Evolutionary conservation across 352 stramenopile genomes (phyloP), one percentile per base, ranked within the genome.

Genomic region (Phytophthora sansomeana): DNA sequence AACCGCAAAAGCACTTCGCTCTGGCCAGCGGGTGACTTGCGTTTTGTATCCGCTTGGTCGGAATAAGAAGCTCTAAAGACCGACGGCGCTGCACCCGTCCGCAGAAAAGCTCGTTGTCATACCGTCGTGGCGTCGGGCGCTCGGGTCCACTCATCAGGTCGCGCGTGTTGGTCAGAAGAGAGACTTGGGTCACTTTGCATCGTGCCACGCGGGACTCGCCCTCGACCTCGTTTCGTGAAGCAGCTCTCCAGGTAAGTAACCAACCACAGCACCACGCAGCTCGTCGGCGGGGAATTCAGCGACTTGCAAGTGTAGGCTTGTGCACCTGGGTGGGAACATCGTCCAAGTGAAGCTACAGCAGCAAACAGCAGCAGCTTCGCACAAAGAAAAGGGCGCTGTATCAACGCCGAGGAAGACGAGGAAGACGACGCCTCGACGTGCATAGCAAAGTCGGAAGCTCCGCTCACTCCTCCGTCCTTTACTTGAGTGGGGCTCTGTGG

Each of bases 351-450:
- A 36, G 52, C 17, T 50, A 21, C 26, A n/a, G n/a, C 39, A 46
- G 39, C 39, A 24, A n/a, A 28, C 21, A 24, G 21, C 21, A 24
- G 21, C 21, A 24, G 21, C 19, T 41, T 35, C 44, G 42, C 41
- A 48, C 63, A 58, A 64, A 73, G 58, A 68, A 69, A 59, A 69
- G 50, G 36, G 44, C 29, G 53, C 24, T 30, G 54, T 2, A 19
- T 47, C n/a, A 19, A 24, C 21, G 21, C 21, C 21, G 21, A 24
- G 21, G 21, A 24, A 24, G 7, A 17, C 39, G 39, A 28, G 39
- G 39, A 46, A 48, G n/a, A 64, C 62, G 44, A 72, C 56, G 56
- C 43, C 52, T 72, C 50, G 63, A 72, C 62, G 62, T 68, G 44
- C 43, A 72, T 67, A 64, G 52, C 46, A 61, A 72, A 46, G 51